Conservation (phyloP, 345 rosid genomes). For the Bruguiera gymnorhiza region DNA sequence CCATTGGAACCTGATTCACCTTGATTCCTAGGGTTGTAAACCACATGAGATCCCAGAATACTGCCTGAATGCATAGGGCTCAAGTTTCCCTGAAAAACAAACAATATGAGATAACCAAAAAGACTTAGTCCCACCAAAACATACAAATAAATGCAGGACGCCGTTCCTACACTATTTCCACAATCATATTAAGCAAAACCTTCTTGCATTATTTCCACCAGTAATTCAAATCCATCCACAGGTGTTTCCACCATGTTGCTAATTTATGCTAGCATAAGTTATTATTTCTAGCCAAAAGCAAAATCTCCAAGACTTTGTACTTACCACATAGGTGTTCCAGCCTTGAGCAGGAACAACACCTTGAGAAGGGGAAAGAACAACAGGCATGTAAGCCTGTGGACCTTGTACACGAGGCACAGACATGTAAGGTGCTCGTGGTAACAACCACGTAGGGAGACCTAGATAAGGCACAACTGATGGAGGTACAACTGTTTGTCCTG, state of each 20-base stretch:
- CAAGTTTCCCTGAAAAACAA: slow-evolving; percentile 42
- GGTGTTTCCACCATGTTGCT: too few species aligned
- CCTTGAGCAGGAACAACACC: slow-evolving; percentile 50
- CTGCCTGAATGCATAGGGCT: slow-evolving; percentile 33
- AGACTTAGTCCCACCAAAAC: not conserved
- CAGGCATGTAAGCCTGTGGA: slow-evolving; percentile 54
- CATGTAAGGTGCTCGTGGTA: slow-evolving; percentile 51
- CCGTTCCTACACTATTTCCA: too few species aligned
- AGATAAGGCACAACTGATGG: slow-evolving; percentile 54
- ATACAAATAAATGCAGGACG: not conserved
- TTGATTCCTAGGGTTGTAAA: slow-evolving; percentile 44
- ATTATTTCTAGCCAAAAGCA: not conserved
- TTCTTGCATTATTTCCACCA: too few species aligned
- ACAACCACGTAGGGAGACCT: slow-evolving; percentile 51
- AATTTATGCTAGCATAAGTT: not conserved
- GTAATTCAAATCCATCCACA: too few species aligned
- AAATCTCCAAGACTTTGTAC: slow-evolving; percentile 9
- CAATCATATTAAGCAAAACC: too few species aligned
- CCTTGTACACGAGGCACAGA: slow-evolving; percentile 45
- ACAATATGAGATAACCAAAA: slow-evolving; percentile 2
- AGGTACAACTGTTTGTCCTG: slow-evolving; percentile 40
- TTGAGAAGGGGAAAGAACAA: slow-evolving; percentile 57
- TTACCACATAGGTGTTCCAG: slow-evolving; percentile 75
- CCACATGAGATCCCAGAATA: slow-evolving; percentile 43
- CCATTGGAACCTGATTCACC: slow-evolving; percentile 51